Base-by-base conservation (phyloP, 2,329 filamentous ascomycete species). In the Phaeosphaeria sp. region DNA sequence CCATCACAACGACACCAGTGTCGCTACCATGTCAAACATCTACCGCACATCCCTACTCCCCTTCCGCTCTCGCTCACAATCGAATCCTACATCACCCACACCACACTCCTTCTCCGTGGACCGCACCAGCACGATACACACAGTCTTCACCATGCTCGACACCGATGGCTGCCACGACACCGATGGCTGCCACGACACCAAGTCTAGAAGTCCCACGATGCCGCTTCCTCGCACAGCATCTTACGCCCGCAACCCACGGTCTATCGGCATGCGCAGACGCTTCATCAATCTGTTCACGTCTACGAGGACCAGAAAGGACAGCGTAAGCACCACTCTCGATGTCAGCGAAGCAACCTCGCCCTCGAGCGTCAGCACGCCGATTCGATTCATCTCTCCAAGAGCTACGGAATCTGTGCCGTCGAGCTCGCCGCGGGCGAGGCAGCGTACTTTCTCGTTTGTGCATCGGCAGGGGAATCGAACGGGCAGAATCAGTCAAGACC, bases 331-430 rank as follows among this genome's bases (percentile, higher is more conserved):
- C 36, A 36, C 15, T 6, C 2, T 33, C n/a, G 39, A 30, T 30
- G 36, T 36, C 30, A 21, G 15, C 13, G 30, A 43, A 47, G n/a
- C 22, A 13, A 18, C 40, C 6, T 42, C 20, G 11, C 15, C 25
- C 4, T 27, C 21, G 11, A 22, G 27, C 18, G 33, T 27, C 22
- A n/a, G n/a, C 18, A 49, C 15, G 1, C 48, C 56, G 13, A 40
- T 59, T 39, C 56, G 49, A 11, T 15, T 49, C 52, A 17, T 59
- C 33, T 59, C 56, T 4, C 52, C 56, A n/a, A 44, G 56, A 17
- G 44, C 22, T 5, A 55, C 56, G 5, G 44, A 49, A 6, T 42
- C 18, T 30, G 56, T 53, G 21, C 52, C 56, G 0, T 17, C 36
- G 11, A 33, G 15, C 22, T 24, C 52, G 18, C 22, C 40, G 22